A percentile compares a stretch with the other conserved stretches of the same genome.
Evolutionary conservation across 1,139 yeast species (phyloP).

Genomic region (Candida freyschussii): DNA sequence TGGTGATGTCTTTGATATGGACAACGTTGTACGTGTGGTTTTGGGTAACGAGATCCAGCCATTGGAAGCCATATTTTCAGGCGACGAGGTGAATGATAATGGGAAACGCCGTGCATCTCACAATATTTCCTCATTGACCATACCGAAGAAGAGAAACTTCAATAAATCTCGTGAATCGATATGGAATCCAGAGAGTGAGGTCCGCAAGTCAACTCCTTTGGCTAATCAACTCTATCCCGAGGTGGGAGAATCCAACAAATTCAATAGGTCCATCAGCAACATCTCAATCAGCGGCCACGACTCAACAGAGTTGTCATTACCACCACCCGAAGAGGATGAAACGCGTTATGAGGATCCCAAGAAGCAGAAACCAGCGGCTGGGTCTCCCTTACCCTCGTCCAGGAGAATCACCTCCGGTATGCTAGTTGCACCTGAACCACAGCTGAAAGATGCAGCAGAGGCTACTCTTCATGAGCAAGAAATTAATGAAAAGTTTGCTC

Average conservation of each 20-base stretch:
- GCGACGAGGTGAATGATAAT: constrained; percentile 3
- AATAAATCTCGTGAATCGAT: constrained; percentile 11
- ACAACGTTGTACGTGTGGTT: constrained; percentile 51
- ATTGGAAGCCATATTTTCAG: constrained; percentile 10
- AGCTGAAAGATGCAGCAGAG: constrained; percentile 34
- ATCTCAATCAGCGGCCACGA: constrained; percentile 19
- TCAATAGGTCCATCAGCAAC: constrained; percentile 14
- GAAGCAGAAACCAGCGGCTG: constrained; percentile 17
- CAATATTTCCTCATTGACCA: constrained; percentile 13
- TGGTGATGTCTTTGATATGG: constrained; percentile 55
- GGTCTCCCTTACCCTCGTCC: constrained; percentile 30
- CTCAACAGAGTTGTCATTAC: constrained; percentile 22
- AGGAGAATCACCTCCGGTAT: constrained; percentile 65
- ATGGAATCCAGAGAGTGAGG: constrained; percentile 17
- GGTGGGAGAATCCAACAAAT: constrained; percentile 16
- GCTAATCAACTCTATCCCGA: constrained; percentile 35
- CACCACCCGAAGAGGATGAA: constrained; percentile 24
- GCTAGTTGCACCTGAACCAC: constrained; percentile 43
- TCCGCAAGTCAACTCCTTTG: constrained; percentile 31
- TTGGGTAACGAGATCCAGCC: constrained; percentile 37
- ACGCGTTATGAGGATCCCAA: constrained; percentile 22
- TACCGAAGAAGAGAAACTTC: constrained; percentile 23
- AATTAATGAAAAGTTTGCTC: constrained; percentile 22
- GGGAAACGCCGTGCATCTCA: constrained; percentile 21
- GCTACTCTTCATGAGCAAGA: constrained; percentile 26